Evolutionary conservation across 768 basidiomycete species (phyloP).

Genomic region (Leccinum incarnatum): DNA sequence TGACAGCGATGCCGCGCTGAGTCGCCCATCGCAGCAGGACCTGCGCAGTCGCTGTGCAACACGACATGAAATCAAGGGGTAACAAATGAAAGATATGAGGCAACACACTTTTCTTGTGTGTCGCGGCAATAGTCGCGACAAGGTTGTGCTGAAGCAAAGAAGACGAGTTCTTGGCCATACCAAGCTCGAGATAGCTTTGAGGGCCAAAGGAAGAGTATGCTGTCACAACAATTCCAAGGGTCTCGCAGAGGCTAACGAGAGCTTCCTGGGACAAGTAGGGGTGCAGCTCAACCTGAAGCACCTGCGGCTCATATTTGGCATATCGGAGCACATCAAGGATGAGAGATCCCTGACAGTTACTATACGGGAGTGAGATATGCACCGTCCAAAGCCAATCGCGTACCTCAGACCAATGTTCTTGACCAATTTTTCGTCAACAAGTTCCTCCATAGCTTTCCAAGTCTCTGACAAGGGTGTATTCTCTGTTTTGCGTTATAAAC

Average conservation of each 20-base stretch:
- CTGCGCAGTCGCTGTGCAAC: constrained; percentile 46
- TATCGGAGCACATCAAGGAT: constrained; percentile 78
- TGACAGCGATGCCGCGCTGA: constrained; percentile 68
- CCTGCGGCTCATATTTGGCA: constrained; percentile 60
- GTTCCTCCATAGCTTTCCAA: constrained; percentile 78
- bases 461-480: constrained; percentile 78
- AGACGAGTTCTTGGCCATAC: constrained; percentile 48
- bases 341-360: constrained; percentile 72
- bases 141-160: constrained; percentile 52
- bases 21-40: constrained; percentile 79
- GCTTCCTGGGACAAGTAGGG: constrained; percentile 52
- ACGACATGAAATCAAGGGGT: background rate
- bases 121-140: constrained; percentile 44
- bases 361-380: constrained; percentile 26
- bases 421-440: constrained; percentile 65
- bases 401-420: constrained; percentile 82
- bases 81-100: background rate
- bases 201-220: constrained; percentile 58
- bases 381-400: constrained; percentile 3
- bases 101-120: constrained; percentile 51
- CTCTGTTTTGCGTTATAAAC: constrained; percentile 34
- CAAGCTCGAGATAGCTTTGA: constrained; percentile 62
- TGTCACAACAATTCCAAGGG: constrained; percentile 48
- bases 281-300: constrained; percentile 60
- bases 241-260: constrained; percentile 43